Base-by-base conservation (phyloP, 2,329 filamentous ascomycete species). In the Fusarium gaditjirri region DNA sequence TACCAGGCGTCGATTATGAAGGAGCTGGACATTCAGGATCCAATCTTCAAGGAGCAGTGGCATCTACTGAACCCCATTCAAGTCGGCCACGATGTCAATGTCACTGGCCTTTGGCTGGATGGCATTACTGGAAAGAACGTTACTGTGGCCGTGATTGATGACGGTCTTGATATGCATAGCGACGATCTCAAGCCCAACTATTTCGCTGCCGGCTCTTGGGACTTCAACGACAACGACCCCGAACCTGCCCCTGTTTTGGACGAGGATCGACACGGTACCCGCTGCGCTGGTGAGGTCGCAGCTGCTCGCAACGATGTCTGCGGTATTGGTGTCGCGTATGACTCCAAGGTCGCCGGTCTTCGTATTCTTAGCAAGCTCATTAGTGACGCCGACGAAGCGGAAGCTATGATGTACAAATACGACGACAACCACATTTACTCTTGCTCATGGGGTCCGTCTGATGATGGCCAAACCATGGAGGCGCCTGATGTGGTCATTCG, bases 371-470 rank as follows among this genome's bases (percentile, higher is more conserved):
- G 94, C 64, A 95, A 94, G 78, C 85, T 93, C 53, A 98, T 99
- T 72, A 92, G 91, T 55, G 96, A 99, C 80, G 91, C 93, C 33
- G 96, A 99, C 78, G 96, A 99, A 82, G 95, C 96, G 29, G 86
- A 92, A 35, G 94, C 96, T 27, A 91, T 99, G 86, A 98, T 97
- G 82, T 98, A 95, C 84, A 93, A 92, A 70, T 96, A 90, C 77
- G 91, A 98, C 77, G 86, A 95, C 68, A 99, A 98, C 80, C 90
- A 98, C 67, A 98, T 99, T 65, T 99, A 98, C 83, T 99, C 96
- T 2, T 99, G 96, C 84, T 99, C 96, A 1, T 99, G 96, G 96
- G 96, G 96, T 2, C 96, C 96, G 13, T 94, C 94, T 0, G 96
- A 99, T 77, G 95, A 98, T 80, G 96, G 96, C 49, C 87, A 87